Base-by-base conservation (phyloP, 768 basidiomycete species). In the Fistulinella prunicolor region DNA sequence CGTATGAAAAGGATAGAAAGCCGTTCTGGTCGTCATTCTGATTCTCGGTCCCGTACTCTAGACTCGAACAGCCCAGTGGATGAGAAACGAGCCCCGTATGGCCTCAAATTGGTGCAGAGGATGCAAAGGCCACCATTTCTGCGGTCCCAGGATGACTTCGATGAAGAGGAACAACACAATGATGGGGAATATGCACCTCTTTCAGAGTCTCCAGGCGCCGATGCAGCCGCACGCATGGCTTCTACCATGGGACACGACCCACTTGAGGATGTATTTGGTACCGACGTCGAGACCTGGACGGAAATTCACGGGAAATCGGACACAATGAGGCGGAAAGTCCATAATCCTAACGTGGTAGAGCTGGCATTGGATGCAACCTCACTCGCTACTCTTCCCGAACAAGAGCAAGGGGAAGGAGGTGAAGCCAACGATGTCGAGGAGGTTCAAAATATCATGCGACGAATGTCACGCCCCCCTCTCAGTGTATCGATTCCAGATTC, bases 271-370 rank as follows among this genome's bases (percentile, higher is more conserved):
- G 73, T 85, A 7, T 85, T 85, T 66, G 82, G 83, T 38, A 74
- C 75, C n/a, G 84, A 85, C 61, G 78, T 71, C 51, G 78, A 83
- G 53, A 75, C 78, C 1, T 84, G 83, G 83, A 70, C 72, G 48
- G 78, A 79, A 42, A 71, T 85, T 41, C 79, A 61, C 43, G 58
- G 69, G 34, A 65, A 73, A 48, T 62, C 59, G 23, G 64, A 57
- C 51, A 53, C 49, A 48, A 36, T 46, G 44, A 57, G 55, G 64
- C 50, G 57, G 64, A 55, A 49, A 52, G 38, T 49, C 28, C 43
- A 56, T 54, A 47, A 58, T 57, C 75, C 77, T 1, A 73, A 82
- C 51, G 63, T 80, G 34, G 75, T 80, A 34, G 64, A 79, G 20
- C 71, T 84, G 9, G 76, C 79, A 14, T 63, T 84, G 38, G 77